Conservation (phyloP, 1,284 basidiomycete species). For the Microbotryum intermedium region DNA sequence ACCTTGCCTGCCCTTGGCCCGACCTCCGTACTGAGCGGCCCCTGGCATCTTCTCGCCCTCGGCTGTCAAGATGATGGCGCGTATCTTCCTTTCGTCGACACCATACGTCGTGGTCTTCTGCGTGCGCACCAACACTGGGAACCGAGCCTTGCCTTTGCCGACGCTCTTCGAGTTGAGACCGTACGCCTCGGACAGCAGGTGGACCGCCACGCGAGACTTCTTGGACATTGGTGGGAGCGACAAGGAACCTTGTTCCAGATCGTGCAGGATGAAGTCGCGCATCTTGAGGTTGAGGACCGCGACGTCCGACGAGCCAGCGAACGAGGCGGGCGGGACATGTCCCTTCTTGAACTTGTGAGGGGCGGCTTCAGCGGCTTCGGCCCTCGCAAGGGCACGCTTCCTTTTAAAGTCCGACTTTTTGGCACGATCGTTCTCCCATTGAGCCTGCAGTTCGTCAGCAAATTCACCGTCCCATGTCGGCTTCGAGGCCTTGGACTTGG, state of each 20-base stretch:
- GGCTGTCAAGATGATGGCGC: constrained; percentile 21
- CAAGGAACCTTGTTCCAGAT: constrained; percentile 50
- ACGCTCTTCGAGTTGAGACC: constrained; percentile 65
- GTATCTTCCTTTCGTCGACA: constrained; percentile 18
- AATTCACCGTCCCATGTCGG: constrained; percentile 19
- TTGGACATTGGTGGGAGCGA: constrained; percentile 67
- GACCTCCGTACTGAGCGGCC: constrained; percentile 37
- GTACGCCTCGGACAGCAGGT: constrained; percentile 67
- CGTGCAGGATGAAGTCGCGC: constrained; percentile 54
- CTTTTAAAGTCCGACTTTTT: constrained; percentile 72
- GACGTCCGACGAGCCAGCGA: neutral
- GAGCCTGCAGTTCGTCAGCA: constrained; percentile 50
- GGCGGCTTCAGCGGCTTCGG: constrained; percentile 8
- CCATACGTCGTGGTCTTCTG: constrained; percentile 8
- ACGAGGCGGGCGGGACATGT: neutral
- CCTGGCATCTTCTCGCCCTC: constrained; percentile 44
- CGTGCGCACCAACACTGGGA: constrained; percentile 32
- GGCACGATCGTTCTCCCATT: constrained; percentile 70
- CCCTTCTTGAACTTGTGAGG: constrained; percentile 17
- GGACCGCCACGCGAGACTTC: constrained; percentile 57
- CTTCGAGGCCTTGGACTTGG: constrained; percentile 16
- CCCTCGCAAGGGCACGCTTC: constrained; percentile 46
- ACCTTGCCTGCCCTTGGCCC: constrained; percentile 46
- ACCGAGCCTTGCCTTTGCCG: constrained; percentile 54
- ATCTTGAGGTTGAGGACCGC: constrained; percentile 55